Base-by-base conservation (phyloP, 306 rosid species). In the Bauhinia variegata region DNA sequence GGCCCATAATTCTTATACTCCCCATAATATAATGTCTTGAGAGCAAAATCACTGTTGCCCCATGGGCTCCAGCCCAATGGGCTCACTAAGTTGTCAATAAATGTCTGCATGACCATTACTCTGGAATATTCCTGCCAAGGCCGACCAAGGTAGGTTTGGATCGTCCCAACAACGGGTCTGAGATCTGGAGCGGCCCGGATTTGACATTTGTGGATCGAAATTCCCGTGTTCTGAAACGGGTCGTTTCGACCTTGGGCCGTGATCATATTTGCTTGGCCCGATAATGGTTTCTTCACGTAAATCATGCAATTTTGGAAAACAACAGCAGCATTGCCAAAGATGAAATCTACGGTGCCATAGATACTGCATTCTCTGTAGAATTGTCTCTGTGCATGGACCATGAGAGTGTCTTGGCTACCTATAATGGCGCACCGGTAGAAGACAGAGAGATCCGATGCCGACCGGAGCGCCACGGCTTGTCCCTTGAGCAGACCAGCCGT, bases 391-490 rank as follows among this genome's bases (percentile, higher is more conserved):
- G 98, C 93, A 14, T 89, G 93, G 19, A 78, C 96, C 89, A 92
- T 84, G 4, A 92, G 87, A 0, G 98, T 92, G 82, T 92, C 98
- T 89, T 92, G 98, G 60, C 87, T 87, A 3, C 98, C 98, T 3
- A 47, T 31, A 16, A 92, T 73, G 66, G 85, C 38, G 6, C 98
- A 92, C 0, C 88, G 84, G 65, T 84, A 86, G 81, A 92, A 92
- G 5, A 92, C 91, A 0, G 96, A 84, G 18, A 92, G 93, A 55
- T 92, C 98, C 0, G 98, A 89, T 47, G 96, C 72, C 2, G 98
- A 92, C 33, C 96, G 76, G 7, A 92, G 86, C 0, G 98, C 98
- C 60, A 92, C 98, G 0, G 98, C 98, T 75, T 92, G 98, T 4
- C 91, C 98, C 59, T 66, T 86, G 0, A 0, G 19, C 0, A 93